These are phyloP conservation scores for Cronartium quercuum DNA, from an alignment of 1,284 basidiomycete species.

Conservation along the genomic window DNA sequence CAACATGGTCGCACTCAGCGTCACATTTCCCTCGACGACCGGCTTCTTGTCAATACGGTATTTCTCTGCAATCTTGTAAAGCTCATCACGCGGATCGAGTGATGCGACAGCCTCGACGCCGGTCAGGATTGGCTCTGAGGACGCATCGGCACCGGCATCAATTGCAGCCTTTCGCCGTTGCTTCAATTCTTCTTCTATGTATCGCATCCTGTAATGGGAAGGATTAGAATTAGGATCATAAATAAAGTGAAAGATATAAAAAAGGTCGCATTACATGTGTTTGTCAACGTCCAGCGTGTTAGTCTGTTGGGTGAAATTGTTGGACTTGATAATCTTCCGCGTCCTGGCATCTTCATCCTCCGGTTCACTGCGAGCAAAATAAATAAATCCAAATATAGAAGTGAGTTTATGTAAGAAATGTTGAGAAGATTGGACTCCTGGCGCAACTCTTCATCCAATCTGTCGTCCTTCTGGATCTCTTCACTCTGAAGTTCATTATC, in stretches of 20 bases:
- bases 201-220: slow-evolving; percentile 71
- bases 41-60: slow-evolving; percentile 51
- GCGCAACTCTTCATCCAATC: slow-evolving; percentile 56
- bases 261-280: slow-evolving; percentile 71
- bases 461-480: slow-evolving; percentile 52
- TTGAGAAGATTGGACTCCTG: slow-evolving; percentile 32
- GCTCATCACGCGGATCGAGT: slow-evolving; percentile 71
- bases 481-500: slow-evolving; percentile 51
- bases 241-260: neutral
- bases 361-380: slow-evolving; percentile 12
- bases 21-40: slow-evolving; percentile 76
- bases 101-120: slow-evolving; percentile 47
- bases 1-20: slow-evolving; percentile 85
- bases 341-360: slow-evolving; percentile 27
- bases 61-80: slow-evolving; percentile 70
- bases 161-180: slow-evolving; percentile 58
- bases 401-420: slow-evolving; percentile 54
- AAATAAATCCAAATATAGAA: neutral
- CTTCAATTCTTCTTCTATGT: slow-evolving; percentile 87
- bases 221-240: neutral
- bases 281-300: slow-evolving; percentile 94
- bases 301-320: slow-evolving; percentile 95
- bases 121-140: slow-evolving; percentile 45
- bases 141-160: slow-evolving; percentile 52
- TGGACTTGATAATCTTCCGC: slow-evolving; percentile 67